Conservation (phyloP, 371 early-diverging fungal species). For the Lichtheimia hyalospora region DNA sequence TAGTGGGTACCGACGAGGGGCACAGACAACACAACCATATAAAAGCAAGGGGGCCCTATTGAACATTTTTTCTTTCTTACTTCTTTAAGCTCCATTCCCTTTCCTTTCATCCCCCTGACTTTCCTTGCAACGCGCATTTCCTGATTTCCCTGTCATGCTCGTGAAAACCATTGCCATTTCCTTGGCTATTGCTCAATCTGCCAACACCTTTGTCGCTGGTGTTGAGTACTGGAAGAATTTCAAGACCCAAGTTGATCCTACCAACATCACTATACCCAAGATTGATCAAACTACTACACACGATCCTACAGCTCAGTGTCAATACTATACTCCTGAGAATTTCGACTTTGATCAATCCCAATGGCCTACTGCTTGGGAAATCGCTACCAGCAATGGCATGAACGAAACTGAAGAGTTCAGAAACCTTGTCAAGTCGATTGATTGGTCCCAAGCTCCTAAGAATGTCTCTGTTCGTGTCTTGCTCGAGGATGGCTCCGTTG, state of each 20-base stretch:
- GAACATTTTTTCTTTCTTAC: not conserved
- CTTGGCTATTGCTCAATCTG: slow-evolving; percentile 17
- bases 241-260: slow-evolving; percentile 17
- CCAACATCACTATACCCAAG: slow-evolving; percentile 37
- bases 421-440: slow-evolving; percentile 26
- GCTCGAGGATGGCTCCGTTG: slow-evolving; percentile 15
- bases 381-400: slow-evolving; percentile 35
- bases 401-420: slow-evolving; percentile 26
- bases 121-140: not conserved
- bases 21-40: not conserved
- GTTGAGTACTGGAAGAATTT: slow-evolving; percentile 22
- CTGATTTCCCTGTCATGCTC: slow-evolving; percentile 16
- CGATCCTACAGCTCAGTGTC: slow-evolving; percentile 25
- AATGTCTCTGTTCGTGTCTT: slow-evolving; percentile 16
- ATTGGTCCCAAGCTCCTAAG: slow-evolving; percentile 24
- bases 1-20: not conserved
- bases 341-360: slow-evolving; percentile 15
- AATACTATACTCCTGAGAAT: slow-evolving; percentile 14
- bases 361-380: slow-evolving; percentile 31
- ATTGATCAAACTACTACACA: slow-evolving; percentile 35
- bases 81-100: not conserved
- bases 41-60: not conserved
- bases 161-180: slow-evolving; percentile 27
- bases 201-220: slow-evolving; percentile 2
- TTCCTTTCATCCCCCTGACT: slow-evolving; percentile 2